phyloP scores from a whole-genome alignment of 177 flowering plant genomes.

The Vitis hybrid region DNA sequence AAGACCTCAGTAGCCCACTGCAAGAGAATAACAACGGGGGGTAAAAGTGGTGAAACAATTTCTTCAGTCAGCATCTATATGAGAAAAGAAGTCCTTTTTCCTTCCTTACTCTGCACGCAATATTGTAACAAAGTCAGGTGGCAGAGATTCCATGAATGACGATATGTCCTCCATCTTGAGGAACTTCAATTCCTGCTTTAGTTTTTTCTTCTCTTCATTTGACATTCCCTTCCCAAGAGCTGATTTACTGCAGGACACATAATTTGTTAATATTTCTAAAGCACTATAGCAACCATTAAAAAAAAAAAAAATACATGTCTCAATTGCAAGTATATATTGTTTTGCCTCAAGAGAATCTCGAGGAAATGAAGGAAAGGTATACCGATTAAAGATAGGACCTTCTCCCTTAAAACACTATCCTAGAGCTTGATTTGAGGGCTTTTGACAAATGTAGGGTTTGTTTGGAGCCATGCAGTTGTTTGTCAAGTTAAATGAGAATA shows the following conservation, averaged over 20 bases:
- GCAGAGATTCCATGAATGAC: slow-evolving; percentile 87
- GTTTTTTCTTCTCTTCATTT: slow-evolving; percentile 54
- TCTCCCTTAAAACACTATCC: too few relatives aligned
- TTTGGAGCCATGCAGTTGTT: too few relatives aligned
- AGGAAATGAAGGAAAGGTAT: too few relatives aligned
- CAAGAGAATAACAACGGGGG: slow-evolving; percentile 10
- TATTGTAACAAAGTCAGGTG: slow-evolving; percentile 71
- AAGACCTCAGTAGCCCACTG: slow-evolving; percentile 79
- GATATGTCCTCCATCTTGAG: slow-evolving; percentile 77
- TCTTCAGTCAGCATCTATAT: not conserved
- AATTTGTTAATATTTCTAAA: not conserved
- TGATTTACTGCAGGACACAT: slow-evolving; percentile 49
- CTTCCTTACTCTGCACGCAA: slow-evolving; percentile 76
- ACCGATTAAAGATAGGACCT: too few relatives aligned
- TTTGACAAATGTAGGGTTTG: too few relatives aligned
- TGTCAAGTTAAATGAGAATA: too few relatives aligned
- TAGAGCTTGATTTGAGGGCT: too few relatives aligned
- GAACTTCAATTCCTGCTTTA: slow-evolving; percentile 69
- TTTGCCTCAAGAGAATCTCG: too few relatives aligned
- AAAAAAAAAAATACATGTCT: not conserved
- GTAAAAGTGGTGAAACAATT: not conserved
- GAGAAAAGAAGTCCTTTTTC: not conserved
- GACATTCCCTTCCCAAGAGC: slow-evolving; percentile 75
- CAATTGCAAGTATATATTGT: not conserved
- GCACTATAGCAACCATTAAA: not conserved